These are phyloP conservation scores for Hygrocybe coccinea DNA, from an alignment of 768 basidiomycete genomes.

Conservation along the genomic window DNA sequence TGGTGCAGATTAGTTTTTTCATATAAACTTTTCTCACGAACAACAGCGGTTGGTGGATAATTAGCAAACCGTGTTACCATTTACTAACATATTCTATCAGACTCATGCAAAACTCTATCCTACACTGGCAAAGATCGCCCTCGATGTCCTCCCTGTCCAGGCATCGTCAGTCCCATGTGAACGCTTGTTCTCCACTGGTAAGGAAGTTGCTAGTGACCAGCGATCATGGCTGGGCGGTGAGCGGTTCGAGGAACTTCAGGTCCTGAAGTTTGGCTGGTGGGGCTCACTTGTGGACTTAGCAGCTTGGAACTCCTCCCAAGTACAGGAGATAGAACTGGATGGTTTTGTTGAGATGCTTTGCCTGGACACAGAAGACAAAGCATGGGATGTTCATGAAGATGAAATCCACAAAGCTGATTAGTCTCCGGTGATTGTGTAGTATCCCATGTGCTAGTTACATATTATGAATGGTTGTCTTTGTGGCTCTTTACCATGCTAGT, in stretches of 20 bases:
- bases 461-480: too few species aligned
- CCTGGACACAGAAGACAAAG: neutral
- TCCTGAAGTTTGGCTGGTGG: neutral
- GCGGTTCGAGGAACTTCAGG: neutral
- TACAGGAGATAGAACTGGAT: neutral
- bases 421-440: too few species aligned
- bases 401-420: too few species aligned
- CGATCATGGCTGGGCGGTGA: neutral
- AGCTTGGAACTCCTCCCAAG: neutral
- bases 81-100: neutral
- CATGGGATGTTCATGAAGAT: neutral
- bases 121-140: constrained; percentile 13
- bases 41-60: constrained; percentile 1
- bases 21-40: too few species aligned
- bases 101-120: constrained; percentile 8
- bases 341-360: neutral
- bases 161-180: constrained; percentile 21
- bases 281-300: neutral
- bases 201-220: neutral
- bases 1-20: too few species aligned
- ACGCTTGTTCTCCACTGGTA: constrained; percentile 10
- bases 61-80: neutral
- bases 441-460: too few species aligned
- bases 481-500: too few species aligned
- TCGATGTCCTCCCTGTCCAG: constrained; percentile 17